phyloP scores from a whole-genome alignment of 1,284 basidiomycete genomes.

The Ceratobasidium sp. region DNA sequence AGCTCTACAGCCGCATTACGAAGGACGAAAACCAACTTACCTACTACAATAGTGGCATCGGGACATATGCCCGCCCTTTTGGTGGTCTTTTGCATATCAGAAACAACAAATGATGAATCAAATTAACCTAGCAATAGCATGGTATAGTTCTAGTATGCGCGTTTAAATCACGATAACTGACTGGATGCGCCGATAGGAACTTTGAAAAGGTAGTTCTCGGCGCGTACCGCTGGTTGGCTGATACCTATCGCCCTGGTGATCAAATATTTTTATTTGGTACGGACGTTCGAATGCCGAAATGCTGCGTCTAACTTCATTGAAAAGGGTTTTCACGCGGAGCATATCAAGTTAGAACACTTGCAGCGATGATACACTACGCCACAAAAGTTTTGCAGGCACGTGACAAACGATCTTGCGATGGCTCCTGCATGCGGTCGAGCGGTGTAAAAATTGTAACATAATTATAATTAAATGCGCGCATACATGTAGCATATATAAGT shows the following conservation, averaged over 20 bases:
- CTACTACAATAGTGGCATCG: slow-evolving; percentile 41
- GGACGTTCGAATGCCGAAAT: not conserved
- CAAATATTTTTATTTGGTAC: slow-evolving; percentile 41
- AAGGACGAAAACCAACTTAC: slow-evolving; percentile 27
- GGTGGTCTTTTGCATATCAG: slow-evolving; percentile 2
- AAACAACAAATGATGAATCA: not conserved
- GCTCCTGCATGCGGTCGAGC: too few relatives aligned
- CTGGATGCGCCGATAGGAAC: slow-evolving; percentile 1
- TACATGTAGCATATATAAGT: too few relatives aligned
- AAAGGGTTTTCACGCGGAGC: slow-evolving; percentile 58
- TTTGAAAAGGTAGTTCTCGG: slow-evolving; percentile 32
- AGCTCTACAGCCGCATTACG: slow-evolving; percentile 12
- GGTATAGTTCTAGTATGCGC: slow-evolving; percentile 2
- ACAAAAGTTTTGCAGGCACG: too few relatives aligned
- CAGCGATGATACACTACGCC: slow-evolving; percentile 56
- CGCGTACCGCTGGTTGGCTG: slow-evolving; percentile 41
- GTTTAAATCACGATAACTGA: not conserved
- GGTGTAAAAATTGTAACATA: too few relatives aligned
- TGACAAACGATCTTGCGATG: too few relatives aligned
- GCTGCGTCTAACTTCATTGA: too few relatives aligned
- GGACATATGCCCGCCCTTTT: slow-evolving; percentile 36
- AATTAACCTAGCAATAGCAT: slow-evolving; percentile 35
- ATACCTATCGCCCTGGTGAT: slow-evolving; percentile 36
- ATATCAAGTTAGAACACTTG: slow-evolving; percentile 55
- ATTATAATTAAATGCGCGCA: too few relatives aligned